phyloP scores from a whole-genome alignment of 2,329 filamentous ascomycete genomes.

The Coleophoma crateriformis region DNA sequence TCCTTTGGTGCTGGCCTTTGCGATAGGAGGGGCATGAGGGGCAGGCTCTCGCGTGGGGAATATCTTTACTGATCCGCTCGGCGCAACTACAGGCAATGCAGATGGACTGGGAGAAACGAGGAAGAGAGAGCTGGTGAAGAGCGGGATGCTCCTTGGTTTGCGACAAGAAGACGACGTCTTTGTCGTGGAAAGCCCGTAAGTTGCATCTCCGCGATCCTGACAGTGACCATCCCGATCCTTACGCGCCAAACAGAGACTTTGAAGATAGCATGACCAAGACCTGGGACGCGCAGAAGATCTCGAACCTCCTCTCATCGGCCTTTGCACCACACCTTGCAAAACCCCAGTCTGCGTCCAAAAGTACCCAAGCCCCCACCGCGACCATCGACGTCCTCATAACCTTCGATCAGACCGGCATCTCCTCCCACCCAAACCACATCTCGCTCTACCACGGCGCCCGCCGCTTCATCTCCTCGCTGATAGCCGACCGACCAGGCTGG shows the following conservation, averaged over 20 bases:
- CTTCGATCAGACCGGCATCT: slow-evolving; percentile 80
- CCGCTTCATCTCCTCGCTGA: slow-evolving; percentile 63
- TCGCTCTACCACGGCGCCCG: slow-evolving; percentile 80
- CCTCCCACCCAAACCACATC: slow-evolving; percentile 88
- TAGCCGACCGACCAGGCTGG: slow-evolving; percentile 58
- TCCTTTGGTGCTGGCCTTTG: not conserved
- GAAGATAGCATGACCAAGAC: slow-evolving; percentile 80
- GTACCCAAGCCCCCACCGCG: slow-evolving; percentile 33
- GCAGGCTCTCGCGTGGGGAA: slow-evolving; percentile 9
- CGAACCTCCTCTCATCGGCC: slow-evolving; percentile 62
- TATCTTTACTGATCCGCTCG: not conserved
- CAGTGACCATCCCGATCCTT: not conserved
- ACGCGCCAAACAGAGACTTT: slow-evolving; percentile 49
- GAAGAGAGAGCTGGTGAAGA: slow-evolving; percentile 77
- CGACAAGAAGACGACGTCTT: slow-evolving; percentile 72
- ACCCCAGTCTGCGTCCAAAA: slow-evolving; percentile 19
- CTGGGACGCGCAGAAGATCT: slow-evolving; percentile 70
- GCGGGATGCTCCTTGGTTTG: slow-evolving; percentile 71
- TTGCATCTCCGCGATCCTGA: slow-evolving; percentile 7
- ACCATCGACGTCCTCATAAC: slow-evolving; percentile 64
- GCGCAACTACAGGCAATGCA: slow-evolving; percentile 57
- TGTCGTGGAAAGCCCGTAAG: slow-evolving; percentile 72
- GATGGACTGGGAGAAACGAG: slow-evolving; percentile 81
- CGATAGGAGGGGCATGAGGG: not conserved
- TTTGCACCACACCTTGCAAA: slow-evolving; percentile 63